These are phyloP conservation scores for Trichocladium uniseriatum DNA, from an alignment of 495 filamentous ascomycete species.

Conservation along the genomic window DNA sequence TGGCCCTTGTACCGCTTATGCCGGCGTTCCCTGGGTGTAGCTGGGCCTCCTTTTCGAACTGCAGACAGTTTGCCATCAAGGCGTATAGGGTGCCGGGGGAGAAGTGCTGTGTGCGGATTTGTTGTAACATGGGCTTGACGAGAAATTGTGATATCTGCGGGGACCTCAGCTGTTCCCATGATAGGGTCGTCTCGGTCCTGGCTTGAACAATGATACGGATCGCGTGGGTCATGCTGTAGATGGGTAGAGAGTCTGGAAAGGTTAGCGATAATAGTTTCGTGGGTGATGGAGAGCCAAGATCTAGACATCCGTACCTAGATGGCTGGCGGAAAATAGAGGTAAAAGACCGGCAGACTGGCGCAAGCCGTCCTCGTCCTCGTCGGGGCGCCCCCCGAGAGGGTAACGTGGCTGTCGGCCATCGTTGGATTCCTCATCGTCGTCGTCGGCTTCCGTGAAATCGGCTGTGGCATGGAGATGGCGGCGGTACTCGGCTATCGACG, in stretches of 20 bases:
- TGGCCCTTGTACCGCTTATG: conserved; percentile 68
- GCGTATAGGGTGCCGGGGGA: conserved; percentile 80
- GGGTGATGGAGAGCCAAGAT: background rate
- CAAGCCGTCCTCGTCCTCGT: conserved; percentile 44
- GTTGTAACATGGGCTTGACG: conserved; percentile 80
- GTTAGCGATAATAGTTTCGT: conserved; percentile 12
- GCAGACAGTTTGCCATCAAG: conserved; percentile 83
- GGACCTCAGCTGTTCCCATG: conserved; percentile 92
- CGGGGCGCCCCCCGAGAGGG: conserved; percentile 12
- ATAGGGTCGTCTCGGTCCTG: conserved; percentile 79
- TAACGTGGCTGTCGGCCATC: conserved; percentile 28
- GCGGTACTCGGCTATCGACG: conserved; percentile 28
- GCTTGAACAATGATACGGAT: conserved; percentile 73
- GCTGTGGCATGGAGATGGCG: conserved; percentile 44
- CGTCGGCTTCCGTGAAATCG: conserved; percentile 48
- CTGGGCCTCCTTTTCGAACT: conserved; percentile 81
- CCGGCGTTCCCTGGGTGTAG: conserved; percentile 73
- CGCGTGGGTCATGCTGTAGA: conserved; percentile 82
- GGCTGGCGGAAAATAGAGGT: conserved; percentile 72
- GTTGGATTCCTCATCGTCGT: conserved; percentile 42
- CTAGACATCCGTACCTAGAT: conserved; percentile 53
- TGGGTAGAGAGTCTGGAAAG: conserved; percentile 49
- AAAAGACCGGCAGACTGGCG: conserved; percentile 54
- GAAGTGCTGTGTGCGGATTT: conserved; percentile 69
- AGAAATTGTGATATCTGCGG: conserved; percentile 94